phyloP scores from a whole-genome alignment of 352 stramenopile genomes.

The Globisporangium spinosum region DNA sequence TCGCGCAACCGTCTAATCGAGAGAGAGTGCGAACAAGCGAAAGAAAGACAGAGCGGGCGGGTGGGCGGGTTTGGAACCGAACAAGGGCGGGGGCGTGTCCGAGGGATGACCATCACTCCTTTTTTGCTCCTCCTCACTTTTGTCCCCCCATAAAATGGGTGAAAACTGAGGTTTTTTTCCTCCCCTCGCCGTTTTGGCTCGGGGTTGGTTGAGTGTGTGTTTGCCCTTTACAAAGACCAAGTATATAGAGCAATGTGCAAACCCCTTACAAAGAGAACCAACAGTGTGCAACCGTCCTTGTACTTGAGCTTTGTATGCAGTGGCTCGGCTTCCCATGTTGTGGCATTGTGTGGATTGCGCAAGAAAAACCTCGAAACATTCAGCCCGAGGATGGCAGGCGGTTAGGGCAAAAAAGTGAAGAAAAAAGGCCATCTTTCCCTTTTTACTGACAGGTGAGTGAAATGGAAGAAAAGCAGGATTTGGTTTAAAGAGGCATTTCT shows the following conservation, averaged over 20 bases:
- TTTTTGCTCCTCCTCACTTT: neutral
- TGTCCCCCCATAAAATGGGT: neutral
- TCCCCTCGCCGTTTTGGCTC: neutral
- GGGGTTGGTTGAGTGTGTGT: too few relatives aligned
- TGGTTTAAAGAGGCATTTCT: neutral
- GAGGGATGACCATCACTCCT: slow-evolving; percentile 7
- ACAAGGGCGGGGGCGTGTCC: neutral
- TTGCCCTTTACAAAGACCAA: too few relatives aligned
- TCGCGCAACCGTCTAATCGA: neutral
- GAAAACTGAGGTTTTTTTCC: neutral
- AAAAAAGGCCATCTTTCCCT: neutral
- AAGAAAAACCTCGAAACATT: neutral
- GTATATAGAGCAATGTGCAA: too few relatives aligned
- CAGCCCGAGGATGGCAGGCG: neutral
- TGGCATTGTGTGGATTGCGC: neutral
- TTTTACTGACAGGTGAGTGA: neutral
- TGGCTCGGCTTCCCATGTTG: neutral
- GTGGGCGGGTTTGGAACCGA: neutral
- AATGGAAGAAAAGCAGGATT: neutral
- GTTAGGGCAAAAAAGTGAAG: neutral
- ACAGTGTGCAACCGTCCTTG: too few relatives aligned
- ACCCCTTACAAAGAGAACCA: too few relatives aligned
- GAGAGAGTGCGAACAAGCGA: neutral
- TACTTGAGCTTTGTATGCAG: too few relatives aligned
- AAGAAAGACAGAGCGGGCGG: slow-evolving; percentile 10